Evolutionary conservation across 1,139 yeast genomes (phyloP), one percentile per base, ranked within the genome.

Genomic region (Yamadazyma songkhlaensis): DNA sequence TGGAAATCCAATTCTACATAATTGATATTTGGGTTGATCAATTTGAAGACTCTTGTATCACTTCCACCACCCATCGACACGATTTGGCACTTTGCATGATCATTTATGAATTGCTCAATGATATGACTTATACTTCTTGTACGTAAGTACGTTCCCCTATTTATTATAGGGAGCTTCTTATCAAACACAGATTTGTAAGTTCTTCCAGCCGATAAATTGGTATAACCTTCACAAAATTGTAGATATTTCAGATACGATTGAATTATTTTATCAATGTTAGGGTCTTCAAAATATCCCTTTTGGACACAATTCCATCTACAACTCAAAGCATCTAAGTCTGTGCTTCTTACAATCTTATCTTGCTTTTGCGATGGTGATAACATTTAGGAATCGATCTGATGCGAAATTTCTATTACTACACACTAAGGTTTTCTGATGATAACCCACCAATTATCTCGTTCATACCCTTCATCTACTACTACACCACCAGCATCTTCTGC

Each of bases 51-150:
- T 42, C 97, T 61, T 1, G 97, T 81, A 58, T 92, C 98, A n/a
- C 95, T 85, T 1, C 98, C 98, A n/a, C 97, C 87, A 0, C 98
- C 98, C 15, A 92, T 60, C 4, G 94, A 88, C 0, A 92, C 61
- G 9, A 92, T 75, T 54, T 89, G 96, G 34, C 77, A 63, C 2
- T 42, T 44, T 1, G 34, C 46, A 38, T 59, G 57, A 24, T 56
- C 54, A 2, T 45, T 43, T 3, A 85, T 44, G 48, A 85, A 87
- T 25, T 58, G 52, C 1, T 68, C 63, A 1, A 87, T 59, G 1
- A 84, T 60, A 11, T 51, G 35, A 50, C 86, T 84, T 23, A 92
- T 78, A 14, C 83, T 70, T 11, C 54, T 55, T 0, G 92, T 83
- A 23, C 98, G 68, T 29, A 89, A 66, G 62, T 81, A 90, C 0